Evolutionary conservation across 495 filamentous ascomycete genomes (phyloP).

Genomic region (Penicillium pancosmium): DNA sequence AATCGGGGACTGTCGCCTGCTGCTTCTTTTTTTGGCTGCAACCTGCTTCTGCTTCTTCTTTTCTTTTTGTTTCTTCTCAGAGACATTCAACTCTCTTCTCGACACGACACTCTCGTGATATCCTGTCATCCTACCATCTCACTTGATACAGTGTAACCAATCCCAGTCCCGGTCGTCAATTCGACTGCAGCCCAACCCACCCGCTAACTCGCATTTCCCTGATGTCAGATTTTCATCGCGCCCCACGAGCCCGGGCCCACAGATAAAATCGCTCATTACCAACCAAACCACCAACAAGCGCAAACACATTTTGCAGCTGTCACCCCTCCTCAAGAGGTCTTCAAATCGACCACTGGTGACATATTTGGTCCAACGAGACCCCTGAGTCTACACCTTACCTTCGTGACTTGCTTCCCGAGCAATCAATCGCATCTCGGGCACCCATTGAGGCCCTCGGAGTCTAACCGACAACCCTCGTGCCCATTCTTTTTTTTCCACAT

Average conservation of each 20-base stretch:
- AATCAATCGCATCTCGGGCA: slow-evolving; percentile 27
- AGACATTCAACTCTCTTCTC: too few species aligned
- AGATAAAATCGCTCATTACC: slow-evolving; percentile 36
- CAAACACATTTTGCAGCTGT: slow-evolving; percentile 30
- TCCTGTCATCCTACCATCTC: neutral
- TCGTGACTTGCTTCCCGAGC: slow-evolving; percentile 8
- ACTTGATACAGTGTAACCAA: slow-evolving; percentile 12
- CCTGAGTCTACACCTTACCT: slow-evolving; percentile 4
- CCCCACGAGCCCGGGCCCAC: slow-evolving; percentile 34
- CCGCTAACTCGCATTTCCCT: slow-evolving; percentile 15
- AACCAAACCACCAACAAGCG: slow-evolving; percentile 20
- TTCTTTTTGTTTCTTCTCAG: slow-evolving; percentile 6
- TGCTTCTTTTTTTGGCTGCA: slow-evolving; percentile 4
- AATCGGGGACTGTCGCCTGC: slow-evolving; percentile 6
- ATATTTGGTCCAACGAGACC: slow-evolving; percentile 9
- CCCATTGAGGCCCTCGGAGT: slow-evolving; percentile 22
- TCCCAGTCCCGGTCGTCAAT: neutral
- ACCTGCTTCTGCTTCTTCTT: neutral
- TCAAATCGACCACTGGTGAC: slow-evolving; percentile 13
- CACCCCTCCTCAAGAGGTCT: slow-evolving; percentile 17
- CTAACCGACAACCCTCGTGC: slow-evolving; percentile 15
- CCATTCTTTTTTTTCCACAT: slow-evolving; percentile 10
- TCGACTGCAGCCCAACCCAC: neutral
- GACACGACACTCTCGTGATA: neutral
- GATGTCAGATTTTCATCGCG: slow-evolving; percentile 36